Evolutionary conservation across 768 basidiomycete genomes (phyloP).

Genomic region (Macrolepiota albuminosa): DNA sequence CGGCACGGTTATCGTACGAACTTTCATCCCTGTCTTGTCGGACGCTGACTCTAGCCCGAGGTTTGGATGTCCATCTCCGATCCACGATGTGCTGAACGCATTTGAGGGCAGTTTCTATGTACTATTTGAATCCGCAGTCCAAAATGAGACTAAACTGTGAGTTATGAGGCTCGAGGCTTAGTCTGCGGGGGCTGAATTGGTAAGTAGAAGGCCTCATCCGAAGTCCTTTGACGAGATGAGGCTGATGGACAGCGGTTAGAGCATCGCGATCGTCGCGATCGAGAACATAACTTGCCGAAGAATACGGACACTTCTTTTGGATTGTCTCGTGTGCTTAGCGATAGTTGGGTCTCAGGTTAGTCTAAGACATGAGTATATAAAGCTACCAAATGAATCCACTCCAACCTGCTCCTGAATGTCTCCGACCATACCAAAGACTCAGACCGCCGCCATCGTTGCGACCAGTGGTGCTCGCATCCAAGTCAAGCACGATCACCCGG

Average conservation of each 20-base stretch:
- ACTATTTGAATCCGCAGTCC: too few species aligned
- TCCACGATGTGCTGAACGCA: not conserved
- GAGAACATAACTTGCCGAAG: not conserved
- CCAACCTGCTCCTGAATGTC: not conserved
- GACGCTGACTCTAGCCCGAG: not conserved
- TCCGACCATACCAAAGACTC: conserved; percentile 30
- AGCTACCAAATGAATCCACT: not conserved
- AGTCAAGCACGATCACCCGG: conserved; percentile 46
- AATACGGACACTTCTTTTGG: not conserved
- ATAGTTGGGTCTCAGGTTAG: not conserved
- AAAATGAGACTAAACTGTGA: not conserved
- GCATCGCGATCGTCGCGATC: not conserved
- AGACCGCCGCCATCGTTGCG: conserved; percentile 39
- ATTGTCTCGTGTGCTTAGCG: not conserved
- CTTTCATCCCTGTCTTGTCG: not conserved
- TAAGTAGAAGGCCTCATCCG: not conserved
- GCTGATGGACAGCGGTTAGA: not conserved
- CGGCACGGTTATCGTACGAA: not conserved
- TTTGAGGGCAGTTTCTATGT: not conserved
- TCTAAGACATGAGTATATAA: conserved; percentile 1
- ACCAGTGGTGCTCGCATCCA: conserved; percentile 28
- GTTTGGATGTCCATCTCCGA: not conserved
- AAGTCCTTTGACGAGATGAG: not conserved
- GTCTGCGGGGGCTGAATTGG: not conserved
- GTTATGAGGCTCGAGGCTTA: not conserved